A percentile compares a stretch with the other conserved stretches of the same genome.
Conservation (phyloP, 148 eudicot genomes). For the Nepenthes gracilis region DNA sequence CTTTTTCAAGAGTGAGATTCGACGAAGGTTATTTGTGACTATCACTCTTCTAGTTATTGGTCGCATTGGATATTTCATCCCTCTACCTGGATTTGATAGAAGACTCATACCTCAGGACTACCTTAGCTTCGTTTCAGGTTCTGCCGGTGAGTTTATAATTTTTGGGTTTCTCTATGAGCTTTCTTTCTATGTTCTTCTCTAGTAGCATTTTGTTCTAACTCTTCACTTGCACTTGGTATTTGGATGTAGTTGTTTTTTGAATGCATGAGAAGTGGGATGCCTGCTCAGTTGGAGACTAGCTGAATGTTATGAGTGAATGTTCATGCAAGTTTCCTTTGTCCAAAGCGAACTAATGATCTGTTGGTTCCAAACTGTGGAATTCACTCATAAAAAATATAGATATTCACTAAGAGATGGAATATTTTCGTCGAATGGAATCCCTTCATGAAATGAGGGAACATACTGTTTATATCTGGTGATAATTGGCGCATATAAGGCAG, state of each 20-base stretch:
- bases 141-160: slow-evolving; percentile 47
- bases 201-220: neutral
- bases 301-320: too few species aligned
- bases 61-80: slow-evolving; percentile 91
- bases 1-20: slow-evolving; percentile 95
- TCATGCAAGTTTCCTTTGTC: too few species aligned
- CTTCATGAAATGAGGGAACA: too few species aligned
- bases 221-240: neutral
- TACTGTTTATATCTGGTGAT: too few species aligned
- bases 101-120: slow-evolving; percentile 78
- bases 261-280: too few species aligned
- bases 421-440: too few species aligned
- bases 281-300: too few species aligned
- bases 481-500: too few species aligned
- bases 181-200: neutral
- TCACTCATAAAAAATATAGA: too few species aligned
- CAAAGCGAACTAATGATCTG: too few species aligned
- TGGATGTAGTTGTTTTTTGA: neutral
- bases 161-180: neutral
- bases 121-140: slow-evolving; percentile 76
- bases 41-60: slow-evolving; percentile 61
- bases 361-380: too few species aligned
- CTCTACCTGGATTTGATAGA: slow-evolving; percentile 92
- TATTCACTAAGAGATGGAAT: too few species aligned
- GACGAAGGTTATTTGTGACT: slow-evolving; percentile 87